Conservation (phyloP, 2,329 filamentous ascomycete species). For the Pseudogymnoascus sp. region DNA sequence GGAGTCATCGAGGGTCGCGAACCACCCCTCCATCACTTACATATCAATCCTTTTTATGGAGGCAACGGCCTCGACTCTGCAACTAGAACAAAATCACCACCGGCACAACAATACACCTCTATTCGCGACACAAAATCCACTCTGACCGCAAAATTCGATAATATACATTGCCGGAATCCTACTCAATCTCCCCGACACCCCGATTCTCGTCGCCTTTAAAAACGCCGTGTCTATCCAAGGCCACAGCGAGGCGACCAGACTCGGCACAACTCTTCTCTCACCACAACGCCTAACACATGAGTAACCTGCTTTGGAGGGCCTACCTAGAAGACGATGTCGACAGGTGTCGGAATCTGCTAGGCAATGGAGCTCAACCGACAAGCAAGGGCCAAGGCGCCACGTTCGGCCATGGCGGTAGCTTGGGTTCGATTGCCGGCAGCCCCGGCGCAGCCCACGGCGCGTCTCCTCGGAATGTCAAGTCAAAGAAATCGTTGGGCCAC, state of each 20-base stretch:
- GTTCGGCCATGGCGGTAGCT: conserved; percentile 31
- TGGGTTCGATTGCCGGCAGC: conserved; percentile 31
- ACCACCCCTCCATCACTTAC: conserved; percentile 1
- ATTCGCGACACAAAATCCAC: neutral
- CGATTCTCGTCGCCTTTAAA: conserved; percentile 66
- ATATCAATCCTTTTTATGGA: neutral
- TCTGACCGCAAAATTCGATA: neutral
- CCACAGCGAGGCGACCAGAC: conserved; percentile 71
- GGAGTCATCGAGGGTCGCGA: conserved; percentile 5
- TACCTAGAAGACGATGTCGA: conserved; percentile 98
- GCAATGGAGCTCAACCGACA: conserved; percentile 42
- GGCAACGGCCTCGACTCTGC: neutral
- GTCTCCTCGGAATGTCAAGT: conserved; percentile 44
- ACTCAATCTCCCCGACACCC: conserved; percentile 30
- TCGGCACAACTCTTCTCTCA: conserved; percentile 28
- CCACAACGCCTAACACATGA: conserved; percentile 59
- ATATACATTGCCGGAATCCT: conserved; percentile 28
- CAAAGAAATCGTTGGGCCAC: conserved; percentile 44
- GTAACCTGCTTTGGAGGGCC: conserved; percentile 91
- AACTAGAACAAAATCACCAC: neutral
- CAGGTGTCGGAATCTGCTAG: conserved; percentile 78
- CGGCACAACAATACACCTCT: neutral
- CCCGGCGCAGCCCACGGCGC: conserved; percentile 28
- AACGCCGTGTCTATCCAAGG: conserved; percentile 76
- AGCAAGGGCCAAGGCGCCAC: conserved; percentile 44